Conservation (phyloP, 306 rosid genomes). For the Casuarina glauca region DNA sequence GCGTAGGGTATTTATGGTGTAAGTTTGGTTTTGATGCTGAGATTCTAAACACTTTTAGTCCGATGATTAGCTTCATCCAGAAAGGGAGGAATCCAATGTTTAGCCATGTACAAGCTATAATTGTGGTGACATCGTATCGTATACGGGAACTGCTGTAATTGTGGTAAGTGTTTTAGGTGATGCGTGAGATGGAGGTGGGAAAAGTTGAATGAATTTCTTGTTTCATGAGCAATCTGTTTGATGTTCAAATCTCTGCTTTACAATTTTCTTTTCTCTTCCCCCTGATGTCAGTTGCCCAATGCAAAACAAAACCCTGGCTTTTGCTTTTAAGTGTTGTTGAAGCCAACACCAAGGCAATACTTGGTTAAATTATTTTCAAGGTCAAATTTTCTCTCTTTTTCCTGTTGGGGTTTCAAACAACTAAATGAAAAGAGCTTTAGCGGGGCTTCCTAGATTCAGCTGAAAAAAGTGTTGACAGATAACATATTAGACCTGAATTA, state of each 20-base stretch:
- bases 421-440: conserved; percentile 14
- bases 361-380: background rate
- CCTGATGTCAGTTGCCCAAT: too few species aligned
- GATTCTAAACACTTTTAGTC: background rate
- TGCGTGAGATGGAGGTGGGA: too few species aligned
- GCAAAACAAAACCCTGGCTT: background rate
- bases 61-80: background rate
- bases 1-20: background rate
- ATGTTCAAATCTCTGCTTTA: too few species aligned
- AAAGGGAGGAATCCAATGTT: background rate
- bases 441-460: conserved; percentile 50
- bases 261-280: too few species aligned
- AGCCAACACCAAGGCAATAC: background rate
- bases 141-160: background rate
- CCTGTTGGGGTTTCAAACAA: conserved; percentile 6
- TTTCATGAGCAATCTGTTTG: too few species aligned
- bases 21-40: background rate
- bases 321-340: background rate
- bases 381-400: background rate
- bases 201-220: too few species aligned
- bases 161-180: background rate
- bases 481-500: conserved; percentile 46
- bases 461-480: conserved; percentile 65
- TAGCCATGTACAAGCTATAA: background rate
- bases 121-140: background rate